Percentiles rank a stretch among this genome's conserved stretches.
Evolutionary conservation across 78 protist species (phyloP).

Genomic region (slime mould (Dictyostelium discoideum)): DNA sequence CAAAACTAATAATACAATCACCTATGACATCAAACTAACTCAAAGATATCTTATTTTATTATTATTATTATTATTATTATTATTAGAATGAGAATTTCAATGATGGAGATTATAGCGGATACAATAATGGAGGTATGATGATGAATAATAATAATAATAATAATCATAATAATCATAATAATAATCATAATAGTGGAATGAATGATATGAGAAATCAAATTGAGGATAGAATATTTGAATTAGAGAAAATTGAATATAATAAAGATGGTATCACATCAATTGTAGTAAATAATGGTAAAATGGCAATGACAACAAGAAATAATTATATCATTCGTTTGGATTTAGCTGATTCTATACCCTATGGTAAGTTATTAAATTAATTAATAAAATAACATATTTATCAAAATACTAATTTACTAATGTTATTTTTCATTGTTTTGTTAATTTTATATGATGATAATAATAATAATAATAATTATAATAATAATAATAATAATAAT

Average conservation of each 20-base stretch:
- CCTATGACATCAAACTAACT: too few species aligned
- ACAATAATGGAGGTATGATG: background rate
- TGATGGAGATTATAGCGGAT: background rate
- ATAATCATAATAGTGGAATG: background rate
- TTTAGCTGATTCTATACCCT: background rate
- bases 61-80: too few species aligned
- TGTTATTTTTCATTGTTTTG: too few species aligned
- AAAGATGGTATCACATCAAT: conserved; percentile 43
- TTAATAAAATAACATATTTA: too few species aligned
- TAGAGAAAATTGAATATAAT: conserved; percentile 21
- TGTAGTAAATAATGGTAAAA: conserved; percentile 6
- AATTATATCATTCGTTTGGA: conserved; percentile 52
- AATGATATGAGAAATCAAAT: background rate
- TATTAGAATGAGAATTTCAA: background rate
- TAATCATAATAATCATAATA: background rate
- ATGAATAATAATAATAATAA: background rate
- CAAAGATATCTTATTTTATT: too few species aligned
- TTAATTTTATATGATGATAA: too few species aligned
- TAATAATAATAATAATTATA: too few species aligned
- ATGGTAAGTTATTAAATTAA: conserved; percentile 3
- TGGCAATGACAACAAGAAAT: conserved; percentile 41
- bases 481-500: too few species aligned
- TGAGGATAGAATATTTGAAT: conserved; percentile 30
- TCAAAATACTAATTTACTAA: too few species aligned
- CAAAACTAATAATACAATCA: too few species aligned